Conservation (phyloP, 352 stramenopile species). For the Pythium coloratum region DNA sequence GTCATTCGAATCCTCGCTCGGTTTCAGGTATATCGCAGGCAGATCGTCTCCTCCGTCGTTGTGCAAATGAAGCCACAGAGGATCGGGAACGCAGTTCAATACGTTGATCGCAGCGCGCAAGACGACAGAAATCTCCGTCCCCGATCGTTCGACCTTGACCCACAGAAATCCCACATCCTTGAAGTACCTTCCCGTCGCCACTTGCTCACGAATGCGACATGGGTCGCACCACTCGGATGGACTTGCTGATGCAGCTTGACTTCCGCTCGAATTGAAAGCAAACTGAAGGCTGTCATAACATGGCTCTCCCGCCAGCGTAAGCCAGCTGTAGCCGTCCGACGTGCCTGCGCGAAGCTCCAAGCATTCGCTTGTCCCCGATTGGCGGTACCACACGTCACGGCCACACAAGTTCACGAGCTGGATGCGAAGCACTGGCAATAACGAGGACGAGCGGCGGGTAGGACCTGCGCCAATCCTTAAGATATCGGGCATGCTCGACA, state of each 20-base stretch:
- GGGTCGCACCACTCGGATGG: slow-evolving; percentile 55
- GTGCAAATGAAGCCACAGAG: neutral
- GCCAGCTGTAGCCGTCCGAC: slow-evolving; percentile 66
- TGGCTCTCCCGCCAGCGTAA: slow-evolving; percentile 33
- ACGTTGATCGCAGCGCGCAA: slow-evolving; percentile 34
- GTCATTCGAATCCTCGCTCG: neutral
- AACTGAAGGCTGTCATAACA: slow-evolving; percentile 30
- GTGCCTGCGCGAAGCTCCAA: slow-evolving; percentile 36
- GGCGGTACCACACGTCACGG: slow-evolving; percentile 57
- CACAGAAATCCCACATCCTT: slow-evolving; percentile 57
- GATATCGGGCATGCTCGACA: slow-evolving; percentile 51
- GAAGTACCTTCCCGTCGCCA: slow-evolving; percentile 61
- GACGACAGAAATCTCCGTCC: slow-evolving; percentile 57
- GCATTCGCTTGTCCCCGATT: slow-evolving; percentile 61
- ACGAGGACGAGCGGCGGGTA: slow-evolving; percentile 17
- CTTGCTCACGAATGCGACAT: slow-evolving; percentile 60
- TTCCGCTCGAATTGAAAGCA: neutral
- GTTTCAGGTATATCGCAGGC: neutral
- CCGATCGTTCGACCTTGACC: slow-evolving; percentile 58
- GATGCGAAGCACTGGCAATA: slow-evolving; percentile 36
- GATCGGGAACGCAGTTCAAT: slow-evolving; percentile 11
- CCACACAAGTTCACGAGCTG: slow-evolving; percentile 47
- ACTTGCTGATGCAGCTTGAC: neutral
- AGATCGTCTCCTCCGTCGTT: neutral
- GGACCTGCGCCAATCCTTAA: neutral